These are phyloP conservation scores for Hypoxylon cercidicola DNA, from an alignment of 495 filamentous ascomycete genomes.

Conservation along the genomic window DNA sequence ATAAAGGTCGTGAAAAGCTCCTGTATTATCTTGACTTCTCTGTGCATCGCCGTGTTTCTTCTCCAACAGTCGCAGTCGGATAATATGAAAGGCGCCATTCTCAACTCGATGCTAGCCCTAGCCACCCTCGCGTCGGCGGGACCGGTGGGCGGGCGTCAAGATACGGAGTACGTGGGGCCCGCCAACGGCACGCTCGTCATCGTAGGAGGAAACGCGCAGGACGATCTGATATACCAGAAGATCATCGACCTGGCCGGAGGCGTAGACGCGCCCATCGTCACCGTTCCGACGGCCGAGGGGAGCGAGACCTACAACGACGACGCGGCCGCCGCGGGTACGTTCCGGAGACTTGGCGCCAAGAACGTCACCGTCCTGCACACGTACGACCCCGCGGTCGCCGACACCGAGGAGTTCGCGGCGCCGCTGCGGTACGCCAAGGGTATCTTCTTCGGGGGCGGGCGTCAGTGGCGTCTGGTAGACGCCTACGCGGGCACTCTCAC, in stretches of 20 bases:
- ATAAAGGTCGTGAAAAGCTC: constrained; percentile 18
- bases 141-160: constrained; percentile 9
- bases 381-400: constrained; percentile 45
- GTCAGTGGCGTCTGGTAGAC: constrained; percentile 50
- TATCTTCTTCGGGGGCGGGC: constrained; percentile 48
- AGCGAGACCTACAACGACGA: constrained; percentile 43
- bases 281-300: constrained; percentile 55
- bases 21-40: neutral
- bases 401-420: constrained; percentile 47
- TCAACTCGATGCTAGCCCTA: constrained; percentile 17
- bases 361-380: constrained; percentile 49
- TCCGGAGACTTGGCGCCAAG: constrained; percentile 46
- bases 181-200: constrained; percentile 49
- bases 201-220: constrained; percentile 47
- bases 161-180: constrained; percentile 48
- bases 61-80: neutral
- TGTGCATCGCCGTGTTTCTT: neutral
- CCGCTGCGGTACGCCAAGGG: constrained; percentile 43
- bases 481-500: constrained; percentile 50
- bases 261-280: constrained; percentile 57
- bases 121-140: constrained; percentile 25
- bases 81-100: constrained; percentile 28
- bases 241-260: constrained; percentile 57
- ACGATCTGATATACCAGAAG: constrained; percentile 57
- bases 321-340: constrained; percentile 41